Percentiles rank a stretch among this genome's conserved stretches.
phyloP scores from a whole-genome alignment of 768 basidiomycete genomes.

The Lactifluus pinguis region DNA sequence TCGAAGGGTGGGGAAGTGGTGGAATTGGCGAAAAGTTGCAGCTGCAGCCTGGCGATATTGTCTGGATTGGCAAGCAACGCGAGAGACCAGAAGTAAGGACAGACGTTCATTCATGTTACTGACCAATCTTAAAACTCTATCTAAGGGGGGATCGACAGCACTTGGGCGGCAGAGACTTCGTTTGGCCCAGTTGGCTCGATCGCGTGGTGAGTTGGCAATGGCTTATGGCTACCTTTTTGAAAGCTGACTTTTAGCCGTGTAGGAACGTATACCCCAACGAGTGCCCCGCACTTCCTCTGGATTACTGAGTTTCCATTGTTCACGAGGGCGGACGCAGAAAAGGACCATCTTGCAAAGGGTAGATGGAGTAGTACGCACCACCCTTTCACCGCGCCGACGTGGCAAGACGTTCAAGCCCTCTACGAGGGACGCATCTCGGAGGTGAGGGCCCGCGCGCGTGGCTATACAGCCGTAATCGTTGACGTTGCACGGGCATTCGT shows the following conservation, averaged over 20 bases:
- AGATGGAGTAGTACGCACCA: conserved; percentile 92
- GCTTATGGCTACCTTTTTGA: not conserved
- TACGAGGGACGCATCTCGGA: conserved; percentile 57
- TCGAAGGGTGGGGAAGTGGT: not conserved
- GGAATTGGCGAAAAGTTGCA: not conserved
- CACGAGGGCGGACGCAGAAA: conserved; percentile 78
- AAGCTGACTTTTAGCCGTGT: conserved; percentile 21
- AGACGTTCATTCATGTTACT: not conserved
- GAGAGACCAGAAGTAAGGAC: conserved; percentile 7
- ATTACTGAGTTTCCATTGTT: conserved; percentile 94
- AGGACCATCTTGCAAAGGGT: conserved; percentile 75
- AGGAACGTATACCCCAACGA: conserved; percentile 47
- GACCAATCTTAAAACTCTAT: conserved; percentile 2
- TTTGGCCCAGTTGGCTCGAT: conserved; percentile 57
- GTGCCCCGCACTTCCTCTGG: conserved; percentile 82
- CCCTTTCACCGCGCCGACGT: conserved; percentile 95
- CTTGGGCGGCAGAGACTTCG: conserved; percentile 64
- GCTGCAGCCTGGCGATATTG: conserved; percentile 15
- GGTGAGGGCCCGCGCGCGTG: conserved; percentile 23
- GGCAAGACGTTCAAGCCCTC: conserved; percentile 73
- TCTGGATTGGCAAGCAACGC: conserved; percentile 14
- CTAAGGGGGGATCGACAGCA: conserved; percentile 77
- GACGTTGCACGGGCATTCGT: not conserved
- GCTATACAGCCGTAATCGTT: conserved; percentile 30
- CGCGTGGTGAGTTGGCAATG: conserved; percentile 40